Percentiles rank a stretch among this genome's conserved stretches.
Evolutionary conservation across 371 early-diverging fungal genomes (phyloP).

Genomic region (Circinella minor): DNA sequence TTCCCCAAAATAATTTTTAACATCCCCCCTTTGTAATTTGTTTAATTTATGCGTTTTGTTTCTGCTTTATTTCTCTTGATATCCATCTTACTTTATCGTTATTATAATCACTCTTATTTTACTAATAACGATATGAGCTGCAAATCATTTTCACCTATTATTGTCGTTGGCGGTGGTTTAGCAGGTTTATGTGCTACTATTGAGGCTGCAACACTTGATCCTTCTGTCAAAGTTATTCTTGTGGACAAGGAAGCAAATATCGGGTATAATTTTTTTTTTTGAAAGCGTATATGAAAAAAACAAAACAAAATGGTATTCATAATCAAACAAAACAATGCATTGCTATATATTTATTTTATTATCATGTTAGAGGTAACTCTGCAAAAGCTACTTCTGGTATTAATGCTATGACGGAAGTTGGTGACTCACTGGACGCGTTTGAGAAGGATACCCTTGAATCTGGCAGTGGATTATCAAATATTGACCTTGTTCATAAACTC

Average conservation of each 20-base stretch:
- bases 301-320: no score
- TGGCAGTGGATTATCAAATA: constrained; percentile 66
- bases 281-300: no score
- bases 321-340: not conserved
- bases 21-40: not conserved
- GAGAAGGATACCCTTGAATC: constrained; percentile 75
- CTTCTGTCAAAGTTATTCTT: constrained; percentile 61
- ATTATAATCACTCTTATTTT: not conserved
- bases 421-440: constrained; percentile 71
- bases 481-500: constrained; percentile 62
- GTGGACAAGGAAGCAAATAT: constrained; percentile 80
- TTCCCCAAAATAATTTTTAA: constrained; percentile 3
- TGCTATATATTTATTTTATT: not conserved
- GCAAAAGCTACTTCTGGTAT: constrained; percentile 89
- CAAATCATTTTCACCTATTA: constrained; percentile 16
- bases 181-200: constrained; percentile 84
- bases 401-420: constrained; percentile 74
- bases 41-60: constrained; percentile 17
- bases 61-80: constrained; percentile 5
- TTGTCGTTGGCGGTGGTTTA: constrained; percentile 82
- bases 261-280: constrained; percentile 40
- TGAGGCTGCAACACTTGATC: constrained; percentile 66
- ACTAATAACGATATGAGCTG: not conserved
- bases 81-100: constrained; percentile 5
- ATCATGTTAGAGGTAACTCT: constrained; percentile 63